Conservation (phyloP, 2,329 filamentous ascomycete genomes). For the Colletotrichum euphorbiae region DNA sequence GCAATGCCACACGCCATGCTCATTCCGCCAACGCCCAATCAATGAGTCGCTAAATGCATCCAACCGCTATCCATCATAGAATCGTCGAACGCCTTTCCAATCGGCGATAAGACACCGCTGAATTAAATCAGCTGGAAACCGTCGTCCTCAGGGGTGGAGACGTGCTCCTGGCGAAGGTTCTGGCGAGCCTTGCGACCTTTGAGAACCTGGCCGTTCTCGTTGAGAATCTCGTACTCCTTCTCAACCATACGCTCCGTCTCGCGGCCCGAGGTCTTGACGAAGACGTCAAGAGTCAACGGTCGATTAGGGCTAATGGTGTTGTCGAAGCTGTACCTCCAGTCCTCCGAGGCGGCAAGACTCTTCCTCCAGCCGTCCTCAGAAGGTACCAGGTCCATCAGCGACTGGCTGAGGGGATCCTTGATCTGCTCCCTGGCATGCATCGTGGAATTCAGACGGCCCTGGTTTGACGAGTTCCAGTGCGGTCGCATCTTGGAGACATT, state of each 20-base stretch:
- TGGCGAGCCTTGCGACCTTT: constrained; percentile 57
- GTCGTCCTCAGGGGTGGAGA: constrained; percentile 49
- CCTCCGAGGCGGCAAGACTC: constrained; percentile 45
- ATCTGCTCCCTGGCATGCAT: constrained; percentile 51
- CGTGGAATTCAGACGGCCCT: constrained; percentile 48
- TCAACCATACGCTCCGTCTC: constrained; percentile 59
- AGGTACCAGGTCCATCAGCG: constrained; percentile 49
- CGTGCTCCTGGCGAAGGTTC: constrained; percentile 50
- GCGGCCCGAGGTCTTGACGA: constrained; percentile 50
- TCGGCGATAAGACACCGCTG: too few relatives aligned
- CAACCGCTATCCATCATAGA: constrained; percentile 1
- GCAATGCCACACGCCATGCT: constrained; percentile 8
- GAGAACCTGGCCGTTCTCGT: constrained; percentile 57
- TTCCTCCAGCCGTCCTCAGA: constrained; percentile 38
- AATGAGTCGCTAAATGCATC: neutral
- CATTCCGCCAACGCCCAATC: constrained; percentile 20
- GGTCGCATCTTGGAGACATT: constrained; percentile 54
- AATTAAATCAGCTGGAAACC: constrained; percentile 56
- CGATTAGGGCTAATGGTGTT: constrained; percentile 51
- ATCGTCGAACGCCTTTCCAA: neutral
- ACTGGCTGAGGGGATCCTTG: constrained; percentile 50
- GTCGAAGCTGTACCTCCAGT: constrained; percentile 59
- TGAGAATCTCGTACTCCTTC: constrained; percentile 61
- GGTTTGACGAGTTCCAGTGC: constrained; percentile 44
- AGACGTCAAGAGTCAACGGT: constrained; percentile 54